These are phyloP conservation scores for Rhodotorula graminis DNA, from an alignment of 768 basidiomycete genomes.

Conservation along the genomic window DNA sequence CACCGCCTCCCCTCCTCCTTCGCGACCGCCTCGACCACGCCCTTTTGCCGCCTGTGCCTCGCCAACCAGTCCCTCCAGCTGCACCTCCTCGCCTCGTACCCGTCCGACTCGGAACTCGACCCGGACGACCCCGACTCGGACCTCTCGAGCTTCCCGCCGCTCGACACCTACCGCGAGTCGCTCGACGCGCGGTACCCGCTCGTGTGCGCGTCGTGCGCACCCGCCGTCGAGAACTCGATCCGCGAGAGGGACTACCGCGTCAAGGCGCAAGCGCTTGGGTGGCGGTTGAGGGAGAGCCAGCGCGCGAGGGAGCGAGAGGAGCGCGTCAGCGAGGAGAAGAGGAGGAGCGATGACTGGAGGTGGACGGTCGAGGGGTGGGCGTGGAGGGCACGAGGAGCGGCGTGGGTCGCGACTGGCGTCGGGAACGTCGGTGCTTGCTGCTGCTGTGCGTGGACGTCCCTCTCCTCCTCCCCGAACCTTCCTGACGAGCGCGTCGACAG, in stretches of 20 bases:
- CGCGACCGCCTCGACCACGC: conserved; percentile 9
- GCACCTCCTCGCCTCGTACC: conserved; percentile 80
- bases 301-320: not conserved
- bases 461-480: too few species aligned
- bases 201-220: conserved; percentile 69
- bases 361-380: conserved; percentile 4
- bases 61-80: conserved; percentile 86
- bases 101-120: conserved; percentile 15
- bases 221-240: conserved; percentile 77
- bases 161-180: conserved; percentile 66
- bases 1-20: conserved; percentile 6
- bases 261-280: conserved; percentile 64
- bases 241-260: conserved; percentile 74
- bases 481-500: not conserved
- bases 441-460: not conserved
- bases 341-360: not conserved
- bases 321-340: not conserved
- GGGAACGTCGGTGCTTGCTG: not conserved
- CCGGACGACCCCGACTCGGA: conserved; percentile 1
- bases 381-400: conserved; percentile 14
- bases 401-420: not conserved
- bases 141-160: conserved; percentile 41
- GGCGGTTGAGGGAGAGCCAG: conserved; percentile 59
- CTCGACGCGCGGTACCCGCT: conserved; percentile 80
- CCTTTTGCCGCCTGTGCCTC: conserved; percentile 79